Base-by-base conservation (phyloP, 176 grass and related monocot species). In the Cenchrus fungigraminus region DNA sequence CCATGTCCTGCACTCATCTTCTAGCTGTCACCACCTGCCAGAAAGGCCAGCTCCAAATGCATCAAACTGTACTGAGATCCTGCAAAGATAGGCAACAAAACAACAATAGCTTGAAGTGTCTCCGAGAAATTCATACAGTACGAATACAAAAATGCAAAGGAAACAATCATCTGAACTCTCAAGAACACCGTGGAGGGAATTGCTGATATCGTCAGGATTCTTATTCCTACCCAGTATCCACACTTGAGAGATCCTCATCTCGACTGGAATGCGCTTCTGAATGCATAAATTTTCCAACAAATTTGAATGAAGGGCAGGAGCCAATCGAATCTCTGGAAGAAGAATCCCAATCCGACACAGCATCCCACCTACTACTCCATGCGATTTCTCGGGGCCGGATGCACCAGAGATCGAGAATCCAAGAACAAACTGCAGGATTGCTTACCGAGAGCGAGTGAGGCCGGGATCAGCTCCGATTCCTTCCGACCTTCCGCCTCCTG, bases 1-100 rank as follows among this genome's bases (percentile, higher is more conserved):
- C n/a, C 70, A 59, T 64, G 80, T 8, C 64, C 42, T 43, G 52
- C 77, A 81, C 62, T 89, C 87, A 85, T 89, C 69, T 85, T 85
- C 61, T 46, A 46, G 45, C 44, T 6, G 45, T 46, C 45, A 46
- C 7, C 5, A 53, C 16, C 73, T 49, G 9, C 10, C 28, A 78
- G 43, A 71, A 71, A 71, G 43, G 62, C 68, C 17, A 34, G 12
- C 16, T 9, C 60, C 32, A 53, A 68, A 34, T 81, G 61, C 54
- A 6, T 14, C 77, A 40, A 68, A 67, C 17, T 42, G 50, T 43
- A 56, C 42, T 1, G 14, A 45, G 37, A 37, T 40, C 87, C 61
- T 78, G 73, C 63, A 77, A 76, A 87, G 12, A 58, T 49, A 62
- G 31, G 31, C 29, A 42, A 37, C 1, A 56, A 76, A 15, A 15